Percentiles rank a stretch among this genome's conserved stretches.
Conservation (phyloP, 1,284 basidiomycete genomes). For the Ceratobasidium sp. region DNA sequence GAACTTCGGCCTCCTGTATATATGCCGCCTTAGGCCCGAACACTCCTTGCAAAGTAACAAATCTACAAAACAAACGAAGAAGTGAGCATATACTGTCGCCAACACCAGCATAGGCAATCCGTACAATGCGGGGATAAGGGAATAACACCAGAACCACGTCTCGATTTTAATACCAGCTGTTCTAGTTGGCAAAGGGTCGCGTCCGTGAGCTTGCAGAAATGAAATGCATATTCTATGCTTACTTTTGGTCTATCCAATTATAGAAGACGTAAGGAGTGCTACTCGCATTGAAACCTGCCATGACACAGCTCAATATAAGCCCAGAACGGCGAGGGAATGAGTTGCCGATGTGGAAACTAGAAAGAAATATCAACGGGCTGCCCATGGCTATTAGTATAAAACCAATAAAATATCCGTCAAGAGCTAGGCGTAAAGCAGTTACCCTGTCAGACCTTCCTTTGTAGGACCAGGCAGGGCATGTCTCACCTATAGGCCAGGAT, state of each 20-base stretch:
- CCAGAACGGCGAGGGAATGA: constrained; percentile 57
- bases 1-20: constrained; percentile 36
- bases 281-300: constrained; percentile 58
- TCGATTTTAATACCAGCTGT: constrained; percentile 49
- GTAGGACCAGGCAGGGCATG: constrained; percentile 10
- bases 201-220: neutral
- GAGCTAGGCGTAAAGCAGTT: constrained; percentile 50
- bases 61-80: constrained; percentile 45
- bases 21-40: constrained; percentile 52
- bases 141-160: constrained; percentile 56
- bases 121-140: constrained; percentile 54
- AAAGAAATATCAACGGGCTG: constrained; percentile 52
- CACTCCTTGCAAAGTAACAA: constrained; percentile 54
- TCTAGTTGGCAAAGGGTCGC: neutral
- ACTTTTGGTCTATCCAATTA: constrained; percentile 50
- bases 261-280: constrained; percentile 55
- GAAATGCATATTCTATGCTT: constrained; percentile 10
- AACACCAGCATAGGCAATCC: constrained; percentile 39
- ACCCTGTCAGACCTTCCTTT: neutral
- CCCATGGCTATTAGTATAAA: constrained; percentile 57
- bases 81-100: neutral
- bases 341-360: constrained; percentile 54
- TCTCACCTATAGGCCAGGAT: constrained; percentile 41
- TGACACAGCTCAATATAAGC: constrained; percentile 56
- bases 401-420: constrained; percentile 51